Evolutionary conservation across 345 rosid genomes (phyloP).

Genomic region (Citrus hindsii): DNA sequence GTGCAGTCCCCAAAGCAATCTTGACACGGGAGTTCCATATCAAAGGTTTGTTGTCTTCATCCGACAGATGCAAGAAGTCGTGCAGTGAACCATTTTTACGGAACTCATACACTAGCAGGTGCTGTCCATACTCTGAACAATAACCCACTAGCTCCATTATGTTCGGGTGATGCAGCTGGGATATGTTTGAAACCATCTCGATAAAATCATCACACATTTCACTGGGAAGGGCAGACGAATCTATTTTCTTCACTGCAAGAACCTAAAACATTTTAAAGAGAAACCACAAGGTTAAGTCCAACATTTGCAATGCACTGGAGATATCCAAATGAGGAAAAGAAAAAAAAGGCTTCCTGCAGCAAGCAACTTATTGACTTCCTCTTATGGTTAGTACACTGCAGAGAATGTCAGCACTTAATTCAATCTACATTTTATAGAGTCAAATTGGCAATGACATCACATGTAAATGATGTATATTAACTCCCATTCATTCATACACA

Average conservation of each 20-base stretch:
- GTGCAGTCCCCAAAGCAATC: slow-evolving; percentile 96
- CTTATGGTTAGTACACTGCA: background rate
- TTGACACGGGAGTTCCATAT: slow-evolving; percentile 94
- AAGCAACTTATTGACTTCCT: background rate
- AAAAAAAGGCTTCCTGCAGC: background rate
- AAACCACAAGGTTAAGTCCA: background rate
- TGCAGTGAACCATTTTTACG: slow-evolving; percentile 85
- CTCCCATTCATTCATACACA: background rate
- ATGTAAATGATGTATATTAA: background rate
- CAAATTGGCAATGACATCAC: background rate
- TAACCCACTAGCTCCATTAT: slow-evolving; percentile 86
- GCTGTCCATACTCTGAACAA: slow-evolving; percentile 95
- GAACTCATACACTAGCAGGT: slow-evolving; percentile 83
- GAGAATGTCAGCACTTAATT: background rate
- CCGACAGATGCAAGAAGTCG: slow-evolving; percentile 74
- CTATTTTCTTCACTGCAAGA: slow-evolving; percentile 92
- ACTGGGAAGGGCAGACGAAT: slow-evolving; percentile 65
- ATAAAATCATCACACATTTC: slow-evolving; percentile 69
- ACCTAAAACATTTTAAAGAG: slow-evolving; percentile 44
- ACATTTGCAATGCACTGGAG: background rate
- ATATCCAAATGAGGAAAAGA: background rate
- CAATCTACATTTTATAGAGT: background rate
- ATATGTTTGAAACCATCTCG: slow-evolving; percentile 77
- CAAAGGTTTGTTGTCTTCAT: slow-evolving; percentile 77
- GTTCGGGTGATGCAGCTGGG: slow-evolving; percentile 82